Conservation (phyloP, 2,329 filamentous ascomycete species). For the Nigrospora sphaerica region DNA sequence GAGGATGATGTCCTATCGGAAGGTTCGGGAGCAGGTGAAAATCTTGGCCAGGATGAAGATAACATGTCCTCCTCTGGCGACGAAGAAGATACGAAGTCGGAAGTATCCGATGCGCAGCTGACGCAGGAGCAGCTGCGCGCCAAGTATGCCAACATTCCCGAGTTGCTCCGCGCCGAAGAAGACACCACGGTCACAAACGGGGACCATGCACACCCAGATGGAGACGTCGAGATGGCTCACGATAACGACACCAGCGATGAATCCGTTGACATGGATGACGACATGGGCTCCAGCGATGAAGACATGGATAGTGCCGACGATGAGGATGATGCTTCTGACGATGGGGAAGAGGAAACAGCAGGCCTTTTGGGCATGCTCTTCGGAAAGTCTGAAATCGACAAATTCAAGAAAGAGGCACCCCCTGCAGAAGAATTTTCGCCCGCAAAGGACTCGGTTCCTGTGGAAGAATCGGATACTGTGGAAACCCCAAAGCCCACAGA, state of each 20-base stretch:
- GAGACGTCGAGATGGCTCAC: constrained; percentile 6
- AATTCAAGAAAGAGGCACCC: constrained; percentile 34
- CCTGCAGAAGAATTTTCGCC: no score
- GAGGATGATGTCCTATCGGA: constrained; percentile 35
- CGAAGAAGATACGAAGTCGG: constrained; percentile 46
- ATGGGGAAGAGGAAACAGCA: constrained; percentile 31
- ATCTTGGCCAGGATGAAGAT: constrained; percentile 37
- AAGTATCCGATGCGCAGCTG: constrained; percentile 53
- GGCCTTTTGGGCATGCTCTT: constrained; percentile 53
- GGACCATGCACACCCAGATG: constrained; percentile 1
- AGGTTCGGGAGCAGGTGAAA: constrained; percentile 24
- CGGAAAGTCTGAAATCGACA: constrained; percentile 48
- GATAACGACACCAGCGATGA: constrained; percentile 53
- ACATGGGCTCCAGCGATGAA: constrained; percentile 51
- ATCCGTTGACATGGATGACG: constrained; percentile 63
- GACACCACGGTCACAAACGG: constrained; percentile 14
- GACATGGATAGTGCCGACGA: constrained; percentile 35
- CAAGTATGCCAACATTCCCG: constrained; percentile 62
- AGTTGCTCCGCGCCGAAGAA: constrained; percentile 26
- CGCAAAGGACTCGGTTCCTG: no score
- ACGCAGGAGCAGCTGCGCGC: constrained; percentile 61
- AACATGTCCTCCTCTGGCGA: constrained; percentile 60
- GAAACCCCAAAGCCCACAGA: constrained; percentile 10
- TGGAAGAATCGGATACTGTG: background rate
- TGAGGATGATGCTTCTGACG: constrained; percentile 31